phyloP scores from a whole-genome alignment of 495 filamentous ascomycete species.

The Staphylotrichum longicolle region DNA sequence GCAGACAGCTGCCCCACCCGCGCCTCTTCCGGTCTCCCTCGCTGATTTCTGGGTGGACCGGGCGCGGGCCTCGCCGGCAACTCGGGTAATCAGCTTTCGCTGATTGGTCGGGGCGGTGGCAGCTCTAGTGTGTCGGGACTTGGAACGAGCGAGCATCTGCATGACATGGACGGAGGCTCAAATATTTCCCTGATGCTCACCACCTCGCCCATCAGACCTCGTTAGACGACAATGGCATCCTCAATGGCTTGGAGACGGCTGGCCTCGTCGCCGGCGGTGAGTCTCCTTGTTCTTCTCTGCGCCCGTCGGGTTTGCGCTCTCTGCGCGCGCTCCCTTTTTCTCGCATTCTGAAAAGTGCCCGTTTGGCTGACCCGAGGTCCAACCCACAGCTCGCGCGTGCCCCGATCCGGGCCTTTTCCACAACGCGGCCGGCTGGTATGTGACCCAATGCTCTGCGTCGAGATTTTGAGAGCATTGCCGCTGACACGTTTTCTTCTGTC shows the following conservation, averaged over 20 bases:
- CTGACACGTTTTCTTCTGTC: slow-evolving; percentile 13
- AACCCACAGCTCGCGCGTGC: slow-evolving; percentile 48
- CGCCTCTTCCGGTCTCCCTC: not conserved
- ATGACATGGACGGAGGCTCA: slow-evolving; percentile 26
- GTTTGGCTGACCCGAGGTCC: slow-evolving; percentile 24
- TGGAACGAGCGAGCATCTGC: slow-evolving; percentile 21
- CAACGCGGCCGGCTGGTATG: slow-evolving; percentile 76
- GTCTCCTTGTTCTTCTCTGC: slow-evolving; percentile 25
- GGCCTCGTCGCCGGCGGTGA: slow-evolving; percentile 45
- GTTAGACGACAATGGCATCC: slow-evolving; percentile 47
- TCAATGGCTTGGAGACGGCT: slow-evolving; percentile 53
- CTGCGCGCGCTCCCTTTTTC: slow-evolving; percentile 6
- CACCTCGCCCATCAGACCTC: slow-evolving; percentile 28
- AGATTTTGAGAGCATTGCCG: not conserved
- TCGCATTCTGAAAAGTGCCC: slow-evolving; percentile 4
- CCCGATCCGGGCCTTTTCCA: slow-evolving; percentile 76
- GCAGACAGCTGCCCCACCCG: slow-evolving; percentile 9
- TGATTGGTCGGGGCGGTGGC: slow-evolving; percentile 28
- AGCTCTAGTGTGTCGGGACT: slow-evolving; percentile 27
- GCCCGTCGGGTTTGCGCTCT: not conserved
- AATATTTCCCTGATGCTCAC: slow-evolving; percentile 33
- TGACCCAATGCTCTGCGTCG: slow-evolving; percentile 2
- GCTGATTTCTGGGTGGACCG: slow-evolving; percentile 5
- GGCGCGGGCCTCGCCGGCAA: slow-evolving; percentile 32
- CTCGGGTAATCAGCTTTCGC: slow-evolving; percentile 31